These are phyloP conservation scores for Carpinus viminea DNA, from an alignment of 306 rosid species.

Conservation along the genomic window DNA sequence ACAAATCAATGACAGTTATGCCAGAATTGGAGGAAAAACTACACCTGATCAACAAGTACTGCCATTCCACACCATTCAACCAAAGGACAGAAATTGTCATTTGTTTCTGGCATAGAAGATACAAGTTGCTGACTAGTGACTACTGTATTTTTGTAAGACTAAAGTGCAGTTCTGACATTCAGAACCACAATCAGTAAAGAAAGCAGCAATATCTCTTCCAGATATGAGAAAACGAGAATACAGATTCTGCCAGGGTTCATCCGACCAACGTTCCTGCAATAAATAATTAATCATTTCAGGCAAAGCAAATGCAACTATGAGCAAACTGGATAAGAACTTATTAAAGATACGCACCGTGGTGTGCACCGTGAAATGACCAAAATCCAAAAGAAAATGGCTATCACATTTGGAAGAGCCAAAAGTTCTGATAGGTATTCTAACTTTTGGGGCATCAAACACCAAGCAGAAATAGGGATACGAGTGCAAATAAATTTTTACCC, in stretches of 20 bases:
- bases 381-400: slow-evolving; percentile 87
- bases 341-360: slow-evolving; percentile 63
- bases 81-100: slow-evolving; percentile 60
- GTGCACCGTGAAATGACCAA: slow-evolving; percentile 89
- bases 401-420: slow-evolving; percentile 67
- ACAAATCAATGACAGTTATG: slow-evolving; percentile 6
- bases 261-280: slow-evolving; percentile 70
- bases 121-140: slow-evolving; percentile 29
- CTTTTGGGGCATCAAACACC: slow-evolving; percentile 98
- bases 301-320: slow-evolving; percentile 21
- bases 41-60: slow-evolving; percentile 88
- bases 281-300: slow-evolving; percentile 32
- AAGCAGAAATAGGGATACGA: too few species aligned
- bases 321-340: slow-evolving; percentile 23
- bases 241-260: slow-evolving; percentile 63
- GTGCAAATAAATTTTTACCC: too few species aligned
- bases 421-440: slow-evolving; percentile 82
- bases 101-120: slow-evolving; percentile 35
- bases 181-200: slow-evolving; percentile 77
- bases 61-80: slow-evolving; percentile 97
- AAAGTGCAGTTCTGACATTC: slow-evolving; percentile 59
- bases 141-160: slow-evolving; percentile 41
- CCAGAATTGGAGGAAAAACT: slow-evolving; percentile 1
- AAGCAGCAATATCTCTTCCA: slow-evolving; percentile 95
- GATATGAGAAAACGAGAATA: slow-evolving; percentile 82